A percentile compares a stretch with the other conserved stretches of the same genome.
These are phyloP conservation scores for Coprinopsis marcescibilis DNA, from an alignment of 768 basidiomycete species.

Conservation along the genomic window DNA sequence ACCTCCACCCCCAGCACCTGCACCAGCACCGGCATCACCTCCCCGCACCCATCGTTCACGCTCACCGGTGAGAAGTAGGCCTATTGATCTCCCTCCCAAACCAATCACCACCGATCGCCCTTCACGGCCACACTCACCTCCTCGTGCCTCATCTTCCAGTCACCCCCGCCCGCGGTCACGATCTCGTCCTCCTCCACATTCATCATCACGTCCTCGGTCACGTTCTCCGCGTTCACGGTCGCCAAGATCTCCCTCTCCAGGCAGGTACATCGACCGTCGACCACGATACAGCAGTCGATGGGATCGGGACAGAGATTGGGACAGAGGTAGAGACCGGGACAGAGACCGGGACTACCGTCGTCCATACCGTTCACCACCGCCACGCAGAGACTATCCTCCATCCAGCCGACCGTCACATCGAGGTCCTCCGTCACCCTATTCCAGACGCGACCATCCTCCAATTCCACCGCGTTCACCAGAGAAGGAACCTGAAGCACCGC, in stretches of 20 bases:
- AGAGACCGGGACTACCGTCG: slow-evolving; percentile 2
- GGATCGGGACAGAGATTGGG: slow-evolving; percentile 1
- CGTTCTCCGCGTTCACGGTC: slow-evolving; percentile 2
- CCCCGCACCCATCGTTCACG: slow-evolving; percentile 18
- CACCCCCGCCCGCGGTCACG: slow-evolving; percentile 1
- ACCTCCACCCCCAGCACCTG: background rate
- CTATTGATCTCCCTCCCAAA: slow-evolving; percentile 4
- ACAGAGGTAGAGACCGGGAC: no score
- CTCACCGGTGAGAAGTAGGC: slow-evolving; percentile 2
- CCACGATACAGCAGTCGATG: background rate
- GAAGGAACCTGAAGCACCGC: slow-evolving; percentile 1
- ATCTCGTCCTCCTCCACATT: background rate
- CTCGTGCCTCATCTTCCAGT: background rate
- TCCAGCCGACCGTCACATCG: background rate
- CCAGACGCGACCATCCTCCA: slow-evolving; percentile 7
- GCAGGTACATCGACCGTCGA: background rate
- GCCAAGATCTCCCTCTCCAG: background rate
- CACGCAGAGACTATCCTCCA: background rate
- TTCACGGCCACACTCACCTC: slow-evolving; percentile 3
- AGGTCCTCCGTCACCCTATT: background rate
- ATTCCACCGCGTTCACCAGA: slow-evolving; percentile 6
- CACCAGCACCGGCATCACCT: slow-evolving; percentile 19
- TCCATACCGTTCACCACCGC: slow-evolving; percentile 2
- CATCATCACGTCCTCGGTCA: background rate
- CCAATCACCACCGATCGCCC: background rate